Evolutionary conservation across 2,329 filamentous ascomycete genomes (phyloP).

Genomic region (Colletotrichum liriopes): DNA sequence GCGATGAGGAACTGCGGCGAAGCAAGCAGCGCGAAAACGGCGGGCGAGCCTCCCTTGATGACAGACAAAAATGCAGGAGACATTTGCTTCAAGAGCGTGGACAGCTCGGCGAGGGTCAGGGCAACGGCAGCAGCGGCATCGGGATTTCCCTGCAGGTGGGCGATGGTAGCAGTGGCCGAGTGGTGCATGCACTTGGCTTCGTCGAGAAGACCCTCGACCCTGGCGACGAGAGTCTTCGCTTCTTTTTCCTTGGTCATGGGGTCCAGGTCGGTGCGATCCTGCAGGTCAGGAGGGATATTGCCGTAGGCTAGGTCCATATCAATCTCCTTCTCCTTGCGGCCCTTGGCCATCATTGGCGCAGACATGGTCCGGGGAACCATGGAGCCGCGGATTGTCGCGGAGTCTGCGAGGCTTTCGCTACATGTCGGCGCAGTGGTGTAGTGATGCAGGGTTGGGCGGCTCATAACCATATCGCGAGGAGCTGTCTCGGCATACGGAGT

Average conservation of each 20-base stretch:
- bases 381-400: constrained; percentile 39
- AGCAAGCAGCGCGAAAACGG: constrained; percentile 87
- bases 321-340: constrained; percentile 66
- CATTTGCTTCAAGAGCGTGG: constrained; percentile 85
- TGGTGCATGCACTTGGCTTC: constrained; percentile 93
- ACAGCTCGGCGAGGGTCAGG: constrained; percentile 92
- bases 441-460: constrained; percentile 42
- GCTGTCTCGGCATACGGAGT: constrained; percentile 62
- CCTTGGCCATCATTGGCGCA: constrained; percentile 55
- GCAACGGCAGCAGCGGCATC: constrained; percentile 95
- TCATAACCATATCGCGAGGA: constrained; percentile 60
- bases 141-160: constrained; percentile 75
- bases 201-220: constrained; percentile 83
- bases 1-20: constrained; percentile 96
- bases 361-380: constrained; percentile 58
- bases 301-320: constrained; percentile 96
- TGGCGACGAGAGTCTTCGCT: constrained; percentile 74
- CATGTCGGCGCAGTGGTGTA: constrained; percentile 48
- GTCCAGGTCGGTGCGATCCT: constrained; percentile 64
- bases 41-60: constrained; percentile 86
- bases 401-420: constrained; percentile 41
- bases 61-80: constrained; percentile 83
- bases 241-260: constrained; percentile 66
- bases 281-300: constrained; percentile 80
- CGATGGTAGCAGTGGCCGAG: constrained; percentile 88